Base-by-base conservation (phyloP, 106 monocot species). In the Dendrobium nobile region DNA sequence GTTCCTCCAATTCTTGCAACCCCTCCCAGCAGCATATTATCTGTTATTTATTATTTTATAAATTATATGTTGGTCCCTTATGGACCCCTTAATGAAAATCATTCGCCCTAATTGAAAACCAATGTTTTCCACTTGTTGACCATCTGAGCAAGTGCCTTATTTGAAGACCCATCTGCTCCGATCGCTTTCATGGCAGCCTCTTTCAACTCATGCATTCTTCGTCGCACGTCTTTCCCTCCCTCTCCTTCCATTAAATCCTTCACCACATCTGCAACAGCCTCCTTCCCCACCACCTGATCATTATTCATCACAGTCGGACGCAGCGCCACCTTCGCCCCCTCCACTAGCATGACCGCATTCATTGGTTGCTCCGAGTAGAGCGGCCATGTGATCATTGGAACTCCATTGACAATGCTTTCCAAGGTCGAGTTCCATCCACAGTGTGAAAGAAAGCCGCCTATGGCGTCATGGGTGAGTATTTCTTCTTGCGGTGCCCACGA, bases 351-450 rank as follows among this genome's bases (percentile, higher is more conserved):
- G 22, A 73, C 17, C 1, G 61, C 78, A 43, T 83, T 83, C 78
- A 83, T n/a, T 7, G 78, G 78, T 17, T 83, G 83, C 78, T 83
- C 83, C 17, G 83, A 48, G 27, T 83, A 78, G 18, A 83, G 44
- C 10, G 83, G 83, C 78, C 83, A 83, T 27, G 72, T 78, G 42
- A 83, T 77, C 83, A 78, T 83, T 6, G 83, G 83, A 58, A 83
- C 83, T 0, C 83, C 83, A 44, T 54, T 55, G 51, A 72, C 26
- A 9, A 83, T 16, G 73, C 83, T 83, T 72, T 83, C 78, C 33
- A 83, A 10, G 6, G 64, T 19, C 11, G 83, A 83, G 78, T 83
- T 83, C 83, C 83, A 83, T 4, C 83, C 83, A 44, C 83, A 83
- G 55, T 78, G 83, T 2, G 83, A 78, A 15, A 83, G 51, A 65